A percentile compares a stretch with the other conserved stretches of the same genome.
These are phyloP conservation scores for Arthrobotrys pseudoclavata DNA, from an alignment of 2,329 filamentous ascomycete genomes.

Conservation along the genomic window DNA sequence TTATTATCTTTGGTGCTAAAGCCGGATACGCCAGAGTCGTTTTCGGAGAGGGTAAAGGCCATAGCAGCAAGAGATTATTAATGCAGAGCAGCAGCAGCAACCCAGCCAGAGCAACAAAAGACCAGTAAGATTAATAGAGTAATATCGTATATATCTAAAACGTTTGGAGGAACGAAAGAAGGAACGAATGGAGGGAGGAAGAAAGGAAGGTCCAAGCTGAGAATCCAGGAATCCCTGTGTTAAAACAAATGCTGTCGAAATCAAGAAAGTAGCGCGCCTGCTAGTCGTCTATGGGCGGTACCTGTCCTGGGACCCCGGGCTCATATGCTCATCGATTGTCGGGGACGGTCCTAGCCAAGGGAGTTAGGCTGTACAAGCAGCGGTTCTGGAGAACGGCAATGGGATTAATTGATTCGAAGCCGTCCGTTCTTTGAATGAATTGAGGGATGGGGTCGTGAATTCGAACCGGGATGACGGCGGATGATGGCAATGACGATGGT, in stretches of 20 bases:
- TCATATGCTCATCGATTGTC: slow-evolving; percentile 16
- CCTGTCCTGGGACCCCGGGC: slow-evolving; percentile 8
- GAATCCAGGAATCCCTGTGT: slow-evolving; percentile 28
- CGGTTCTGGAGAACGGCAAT: not conserved
- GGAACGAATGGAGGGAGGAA: not conserved
- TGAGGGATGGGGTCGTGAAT: not conserved
- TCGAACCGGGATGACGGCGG: not conserved
- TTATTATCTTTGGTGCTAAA: slow-evolving; percentile 59
- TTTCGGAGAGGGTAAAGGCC: slow-evolving; percentile 60
- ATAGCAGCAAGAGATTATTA: slow-evolving; percentile 54
- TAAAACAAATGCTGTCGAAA: slow-evolving; percentile 1
- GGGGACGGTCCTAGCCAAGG: slow-evolving; percentile 1
- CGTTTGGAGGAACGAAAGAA: slow-evolving; percentile 9
- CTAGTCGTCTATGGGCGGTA: slow-evolving; percentile 28
- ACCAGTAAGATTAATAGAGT: slow-evolving; percentile 6
- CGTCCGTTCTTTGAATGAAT: not conserved
- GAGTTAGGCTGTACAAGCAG: not conserved
- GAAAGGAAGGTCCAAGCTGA: slow-evolving; percentile 51
- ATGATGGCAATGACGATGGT: not conserved
- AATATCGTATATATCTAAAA: slow-evolving; percentile 23
- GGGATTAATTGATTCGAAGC: not conserved
- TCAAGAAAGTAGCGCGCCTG: slow-evolving; percentile 14
- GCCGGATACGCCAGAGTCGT: slow-evolving; percentile 60
- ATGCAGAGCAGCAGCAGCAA: not conserved
- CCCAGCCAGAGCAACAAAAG: not conserved